Evolutionary conservation across 2,329 filamentous ascomycete species (phyloP), one percentile per base, ranked within the genome.

Genomic region (Fusarium longipes): DNA sequence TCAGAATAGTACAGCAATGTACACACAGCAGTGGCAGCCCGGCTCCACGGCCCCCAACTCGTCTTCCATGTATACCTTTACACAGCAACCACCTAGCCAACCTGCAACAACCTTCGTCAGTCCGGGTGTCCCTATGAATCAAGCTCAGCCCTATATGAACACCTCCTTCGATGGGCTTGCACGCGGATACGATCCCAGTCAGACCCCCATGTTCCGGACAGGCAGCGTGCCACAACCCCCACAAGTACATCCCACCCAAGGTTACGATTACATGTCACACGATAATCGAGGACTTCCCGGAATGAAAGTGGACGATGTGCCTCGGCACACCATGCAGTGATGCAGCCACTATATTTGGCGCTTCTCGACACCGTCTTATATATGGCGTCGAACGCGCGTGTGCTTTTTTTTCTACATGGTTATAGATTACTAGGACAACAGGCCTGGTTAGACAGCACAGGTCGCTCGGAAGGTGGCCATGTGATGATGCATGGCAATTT

Each of bases 41-140:
- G 74, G 74, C 15, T 82, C 83, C 5, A 77, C 79, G 1, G 77
- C 80, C 0, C 75, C 83, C 0, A 79, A 73, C 33, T 78, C 78
- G 4, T 73, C 82, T 1, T 67, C 82, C 1, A 74, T 86, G 63
- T 86, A 86, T 65, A 71, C 82, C 2, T 85, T 83, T 50, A 76
- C 79, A 15, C 72, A 78, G 8, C 80, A 83, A 51, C 78, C 79
- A 22, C 63, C 76, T 6, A 72, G 74, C 12, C 50, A 76, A 15
- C 65, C 76, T 30, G 67, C 74, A 30, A 55, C 76, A 2, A 66
- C 77, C 1, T 80, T 77, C 59, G 73, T 77, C 20, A 72, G 67
- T 32, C 71, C 76, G 3, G 51, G 63, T 1, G 78, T 80, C 11
- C 65, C 75, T 17, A 72, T 80, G 55, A 74, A 70, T 8, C 70